Evolutionary conservation across 495 filamentous ascomycete species (phyloP), one percentile per base, ranked within the genome.

Genomic region (Hypoxylon perforatum): DNA sequence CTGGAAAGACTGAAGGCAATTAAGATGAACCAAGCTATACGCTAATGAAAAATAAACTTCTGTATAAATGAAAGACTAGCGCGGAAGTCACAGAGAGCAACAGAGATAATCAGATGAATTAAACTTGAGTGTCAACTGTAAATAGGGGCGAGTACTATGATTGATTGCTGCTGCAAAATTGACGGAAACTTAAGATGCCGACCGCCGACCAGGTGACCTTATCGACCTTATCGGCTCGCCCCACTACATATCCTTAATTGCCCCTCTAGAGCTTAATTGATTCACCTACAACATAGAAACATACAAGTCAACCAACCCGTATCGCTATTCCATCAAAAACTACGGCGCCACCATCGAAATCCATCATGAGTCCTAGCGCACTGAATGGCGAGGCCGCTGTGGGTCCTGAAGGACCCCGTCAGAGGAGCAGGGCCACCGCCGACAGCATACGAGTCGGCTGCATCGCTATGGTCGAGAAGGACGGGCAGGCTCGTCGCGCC

Each of bases 401-500:
- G 4, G 81, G 81, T 35, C 76, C 76, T 4, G 78, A 80, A 41
- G 79, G 72, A 53, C 86, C 91, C 4, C 85, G 76, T 36, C 75
- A 92, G 76, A 94, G 87, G 72, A 89, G 92, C 52, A 87, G 89
- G 67, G 92, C 92, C 62, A 95, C 91, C 38, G 80, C 91, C 56
- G 89, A 89, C 56, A 92, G 90, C 28, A 82, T 96, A 73, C 80
- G 78, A 39, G 75, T 81, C 25, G 81, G 86, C 61, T 87, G 80
- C 64, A 80, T 84, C 55, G 80, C 80, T 36, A 76, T 76, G 72
- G 82, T 84, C 14, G 75, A 70, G 41, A 86, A 86, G 61, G 91
- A 96, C 77, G 92, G 92, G 46, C 88, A 93, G 74, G 82, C 90
- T 55, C 88, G 95, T 51, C 93, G 92, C 79, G 95, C 95, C 51